These are phyloP conservation scores for Penstemon davidsonii DNA, from an alignment of 257 asterid genomes.

Conservation along the genomic window DNA sequence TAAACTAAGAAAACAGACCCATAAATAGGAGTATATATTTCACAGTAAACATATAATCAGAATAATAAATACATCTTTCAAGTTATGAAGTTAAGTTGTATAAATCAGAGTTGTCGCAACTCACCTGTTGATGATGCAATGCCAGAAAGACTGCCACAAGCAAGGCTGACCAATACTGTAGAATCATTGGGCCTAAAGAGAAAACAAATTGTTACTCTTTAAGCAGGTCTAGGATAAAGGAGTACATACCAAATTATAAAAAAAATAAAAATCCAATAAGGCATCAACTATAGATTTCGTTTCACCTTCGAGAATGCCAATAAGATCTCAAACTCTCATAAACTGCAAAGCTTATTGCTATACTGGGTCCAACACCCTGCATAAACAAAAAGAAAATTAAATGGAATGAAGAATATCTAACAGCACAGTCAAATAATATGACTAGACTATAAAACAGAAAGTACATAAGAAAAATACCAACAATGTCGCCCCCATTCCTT, in stretches of 20 bases:
- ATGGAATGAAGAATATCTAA: neutral
- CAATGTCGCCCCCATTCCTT: constrained; percentile 82
- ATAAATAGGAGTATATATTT: neutral
- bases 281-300: neutral
- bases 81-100: neutral
- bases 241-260: neutral
- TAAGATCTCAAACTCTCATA: constrained; percentile 61
- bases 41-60: neutral
- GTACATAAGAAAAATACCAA: constrained; percentile 43
- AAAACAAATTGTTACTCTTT: neutral
- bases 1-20: neutral
- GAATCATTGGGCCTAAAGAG: constrained; percentile 69
- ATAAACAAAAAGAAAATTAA: constrained; percentile 11
- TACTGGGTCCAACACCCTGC: constrained; percentile 90
- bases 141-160: constrained; percentile 83
- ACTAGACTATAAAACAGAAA: neutral
- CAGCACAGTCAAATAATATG: neutral
- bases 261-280: neutral
- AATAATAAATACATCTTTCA: neutral
- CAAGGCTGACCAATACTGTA: constrained; percentile 56
- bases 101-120: constrained; percentile 16
- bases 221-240: constrained; percentile 4
- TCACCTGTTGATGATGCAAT: constrained; percentile 79
- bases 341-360: constrained; percentile 79
- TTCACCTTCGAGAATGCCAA: constrained; percentile 61